Conservation (phyloP, 176 grass and related monocot genomes). For the Aegilops longissima region DNA sequence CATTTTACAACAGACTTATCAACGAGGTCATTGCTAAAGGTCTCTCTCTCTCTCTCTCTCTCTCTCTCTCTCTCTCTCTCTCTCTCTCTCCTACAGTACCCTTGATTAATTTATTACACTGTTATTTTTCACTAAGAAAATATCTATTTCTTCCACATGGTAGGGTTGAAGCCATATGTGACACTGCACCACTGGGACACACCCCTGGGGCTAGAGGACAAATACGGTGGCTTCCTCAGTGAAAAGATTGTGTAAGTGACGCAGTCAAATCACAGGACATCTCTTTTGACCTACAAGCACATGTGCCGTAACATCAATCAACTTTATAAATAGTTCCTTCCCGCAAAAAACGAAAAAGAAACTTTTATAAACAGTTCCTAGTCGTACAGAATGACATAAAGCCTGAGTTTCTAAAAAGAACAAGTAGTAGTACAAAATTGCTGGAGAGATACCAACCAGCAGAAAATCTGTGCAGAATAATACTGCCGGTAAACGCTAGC, state of each 20-base stretch:
- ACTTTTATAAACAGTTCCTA: no score
- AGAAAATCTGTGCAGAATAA: no score
- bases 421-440: no score
- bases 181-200: conserved; percentile 85
- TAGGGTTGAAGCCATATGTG: conserved; percentile 59
- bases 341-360: no score
- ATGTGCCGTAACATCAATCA: no score
- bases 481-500: no score
- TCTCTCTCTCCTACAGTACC: no score
- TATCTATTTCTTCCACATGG: neutral
- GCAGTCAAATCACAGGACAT: neutral
- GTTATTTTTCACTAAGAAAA: neutral
- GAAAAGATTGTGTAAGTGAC: conserved; percentile 50
- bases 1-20: conserved; percentile 80
- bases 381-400: no score
- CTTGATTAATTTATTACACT: no score
- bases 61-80: neutral
- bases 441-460: no score
- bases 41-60: neutral
- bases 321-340: no score
- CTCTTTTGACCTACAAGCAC: neutral
- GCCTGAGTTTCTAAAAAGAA: no score
- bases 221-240: conserved; percentile 75
- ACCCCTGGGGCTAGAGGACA: conserved; percentile 59
- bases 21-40: conserved; percentile 55